Conservation (phyloP, 371 early-diverging fungal genomes). For the Massospora cicadina region DNA sequence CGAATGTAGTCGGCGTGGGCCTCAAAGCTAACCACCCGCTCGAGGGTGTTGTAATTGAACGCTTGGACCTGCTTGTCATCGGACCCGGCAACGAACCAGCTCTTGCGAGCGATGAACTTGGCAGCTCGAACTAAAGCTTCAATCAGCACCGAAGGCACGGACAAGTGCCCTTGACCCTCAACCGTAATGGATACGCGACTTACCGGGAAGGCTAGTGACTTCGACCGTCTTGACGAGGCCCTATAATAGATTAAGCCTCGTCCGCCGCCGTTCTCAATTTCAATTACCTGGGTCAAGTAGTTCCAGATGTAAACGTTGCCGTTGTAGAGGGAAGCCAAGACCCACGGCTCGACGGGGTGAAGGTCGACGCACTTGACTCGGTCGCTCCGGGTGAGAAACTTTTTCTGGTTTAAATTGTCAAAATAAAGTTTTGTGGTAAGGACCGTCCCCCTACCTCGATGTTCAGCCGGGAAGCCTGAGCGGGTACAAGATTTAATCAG, state of each 20-base stretch:
- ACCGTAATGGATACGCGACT: too few species aligned
- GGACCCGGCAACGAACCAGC: slow-evolving; percentile 91
- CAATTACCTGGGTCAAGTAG: slow-evolving; percentile 83
- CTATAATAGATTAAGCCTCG: slow-evolving; percentile 20
- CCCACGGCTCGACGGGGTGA: slow-evolving; percentile 99
- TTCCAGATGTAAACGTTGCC: slow-evolving; percentile 97
- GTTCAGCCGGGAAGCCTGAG: not conserved
- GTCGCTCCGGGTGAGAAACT: slow-evolving; percentile 71
- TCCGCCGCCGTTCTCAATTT: not conserved
- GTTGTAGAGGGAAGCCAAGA: slow-evolving; percentile 91
- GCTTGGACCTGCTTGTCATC: slow-evolving; percentile 96
- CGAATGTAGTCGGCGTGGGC: slow-evolving; percentile 99
- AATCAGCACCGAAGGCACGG: slow-evolving; percentile 1
- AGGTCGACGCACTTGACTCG: slow-evolving; percentile 97
- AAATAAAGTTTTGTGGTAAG: not conserved
- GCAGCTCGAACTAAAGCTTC: slow-evolving; percentile 81
- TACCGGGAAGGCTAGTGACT: slow-evolving; percentile 73
- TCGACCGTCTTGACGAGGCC: slow-evolving; percentile 91
- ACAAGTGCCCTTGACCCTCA: not conserved
- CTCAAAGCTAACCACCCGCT: slow-evolving; percentile 88
- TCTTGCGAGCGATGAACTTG: slow-evolving; percentile 90
- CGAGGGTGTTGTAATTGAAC: slow-evolving; percentile 98
- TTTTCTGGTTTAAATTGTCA: slow-evolving; percentile 24
- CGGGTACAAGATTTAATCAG: too few species aligned
- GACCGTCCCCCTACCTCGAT: not conserved